Percentiles rank a stretch among this genome's conserved stretches.
These are phyloP conservation scores for Yarrowia porcina DNA, from an alignment of 805 yeast species.

Conservation along the genomic window DNA sequence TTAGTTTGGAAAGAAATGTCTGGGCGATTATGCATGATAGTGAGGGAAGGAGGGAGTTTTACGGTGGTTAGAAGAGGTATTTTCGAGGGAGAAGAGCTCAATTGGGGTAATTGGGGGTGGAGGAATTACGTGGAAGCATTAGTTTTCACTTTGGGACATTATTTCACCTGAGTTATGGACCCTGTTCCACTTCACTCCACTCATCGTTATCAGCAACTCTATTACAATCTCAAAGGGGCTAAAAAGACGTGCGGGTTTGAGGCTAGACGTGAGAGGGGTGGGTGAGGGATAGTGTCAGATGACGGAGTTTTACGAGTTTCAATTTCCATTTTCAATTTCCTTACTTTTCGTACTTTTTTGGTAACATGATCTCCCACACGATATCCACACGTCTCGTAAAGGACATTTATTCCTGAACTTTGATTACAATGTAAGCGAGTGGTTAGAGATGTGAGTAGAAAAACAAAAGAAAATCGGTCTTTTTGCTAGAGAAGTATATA, in stretches of 20 bases:
- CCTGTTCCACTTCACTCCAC: no score
- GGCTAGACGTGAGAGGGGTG: not conserved
- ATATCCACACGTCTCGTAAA: not conserved
- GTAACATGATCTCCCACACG: not conserved
- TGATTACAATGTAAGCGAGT: not conserved
- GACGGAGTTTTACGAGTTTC: no score
- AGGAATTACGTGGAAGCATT: no score
- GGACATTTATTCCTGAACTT: not conserved
- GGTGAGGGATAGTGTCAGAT: no score
- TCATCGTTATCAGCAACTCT: not conserved
- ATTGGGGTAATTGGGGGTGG: not conserved
- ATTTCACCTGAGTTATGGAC: no score
- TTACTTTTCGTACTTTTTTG: not conserved
- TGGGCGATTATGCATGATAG: conserved; percentile 1
- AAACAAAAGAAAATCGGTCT: not conserved
- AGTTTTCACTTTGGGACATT: no score
- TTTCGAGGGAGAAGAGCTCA: not conserved
- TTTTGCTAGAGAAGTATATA: no score
- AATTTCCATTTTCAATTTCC: no score
- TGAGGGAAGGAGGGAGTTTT: not conserved
- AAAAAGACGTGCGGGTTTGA: not conserved
- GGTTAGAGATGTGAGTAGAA: not conserved
- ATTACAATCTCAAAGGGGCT: not conserved
- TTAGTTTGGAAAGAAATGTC: not conserved
- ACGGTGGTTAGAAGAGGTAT: no score